These are phyloP conservation scores for Volvox reticuliferus DNA, from an alignment of 139 green algal species.

Conservation along the genomic window DNA sequence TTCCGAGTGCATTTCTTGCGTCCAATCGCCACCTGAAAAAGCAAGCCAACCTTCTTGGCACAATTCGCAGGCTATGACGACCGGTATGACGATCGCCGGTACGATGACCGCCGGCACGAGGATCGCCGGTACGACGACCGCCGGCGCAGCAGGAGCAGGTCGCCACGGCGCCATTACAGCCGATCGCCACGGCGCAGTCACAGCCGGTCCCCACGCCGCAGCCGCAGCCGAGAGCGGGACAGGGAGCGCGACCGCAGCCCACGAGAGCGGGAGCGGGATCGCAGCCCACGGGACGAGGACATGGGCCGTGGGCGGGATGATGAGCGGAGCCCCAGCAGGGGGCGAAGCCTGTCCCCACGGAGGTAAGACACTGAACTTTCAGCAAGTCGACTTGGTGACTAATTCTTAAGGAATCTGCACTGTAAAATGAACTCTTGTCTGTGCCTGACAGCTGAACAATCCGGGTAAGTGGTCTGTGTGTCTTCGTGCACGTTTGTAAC, in stretches of 20 bases:
- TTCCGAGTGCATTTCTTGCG: no score
- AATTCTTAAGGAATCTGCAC: no score
- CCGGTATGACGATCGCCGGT: conserved; percentile 4
- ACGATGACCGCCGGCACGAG: not conserved
- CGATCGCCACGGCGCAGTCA: conserved; percentile 16
- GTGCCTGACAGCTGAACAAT: no score
- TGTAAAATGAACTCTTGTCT: no score
- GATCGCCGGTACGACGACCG: not conserved
- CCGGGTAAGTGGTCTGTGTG: no score
- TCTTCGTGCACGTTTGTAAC: no score
- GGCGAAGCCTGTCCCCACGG: conserved; percentile 7
- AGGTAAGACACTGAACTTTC: conserved; percentile 19
- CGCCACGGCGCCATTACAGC: conserved; percentile 5
- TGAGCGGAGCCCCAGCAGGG: conserved; percentile 19
- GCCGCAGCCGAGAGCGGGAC: conserved; percentile 21
- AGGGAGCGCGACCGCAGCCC: conserved; percentile 43
- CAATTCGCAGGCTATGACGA: not conserved
- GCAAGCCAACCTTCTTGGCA: no score
- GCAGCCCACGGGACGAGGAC: not conserved
- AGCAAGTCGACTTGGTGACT: not conserved
- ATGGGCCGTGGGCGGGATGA: conserved; percentile 13
- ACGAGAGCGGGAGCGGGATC: not conserved
- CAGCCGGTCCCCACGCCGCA: conserved; percentile 31
- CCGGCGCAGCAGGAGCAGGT: not conserved
- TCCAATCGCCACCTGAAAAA: no score